Base-by-base conservation (phyloP, 306 rosid species). In the Pachyrhizus erosus region DNA sequence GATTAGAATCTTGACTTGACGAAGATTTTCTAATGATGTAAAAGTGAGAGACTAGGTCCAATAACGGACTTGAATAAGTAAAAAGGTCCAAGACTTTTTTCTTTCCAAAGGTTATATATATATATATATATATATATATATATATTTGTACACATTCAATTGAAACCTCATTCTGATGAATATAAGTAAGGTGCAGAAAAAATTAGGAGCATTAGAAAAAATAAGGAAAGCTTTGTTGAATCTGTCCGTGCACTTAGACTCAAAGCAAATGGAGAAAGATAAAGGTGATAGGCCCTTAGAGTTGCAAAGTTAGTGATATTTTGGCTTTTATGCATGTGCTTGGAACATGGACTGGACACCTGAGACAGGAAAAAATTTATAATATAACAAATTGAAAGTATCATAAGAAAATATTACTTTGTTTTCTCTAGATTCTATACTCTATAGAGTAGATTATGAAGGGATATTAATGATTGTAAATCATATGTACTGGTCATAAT, bases 381-480 rank as follows among this genome's bases (percentile, higher is more conserved):
- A 71, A 31, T 55, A 17, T 21, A 69, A 67, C 45, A 74, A 76
- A 52, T 42, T 71, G 40, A 76, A 76, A 43, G 0, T 26, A 64
- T 83, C 7, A 76, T 83, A 45, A 71, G 11, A 17, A 60, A 71
- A 39, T n/a, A 27, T 7, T 5, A 55, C 69, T 15, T 13, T 58
- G 5, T 40, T 51, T 75, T 64, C 57, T 29, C 65, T 87, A 87
- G 87, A 84, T 87, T 81, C 82, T 87, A 66, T 72, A 39, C 9
- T 84, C 20, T 72, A 65, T 75, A 80, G 69, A 78, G 85, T 54
- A n/a, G 79, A 78, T 80, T 87, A 18, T 84, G 85, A 86, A 76
- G 37, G 80, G 62, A 20, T 78, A 80, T 40, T 78, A 77, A 90
- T 90, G 26, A 88, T 90, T 82, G 43, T 89, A 87, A 75, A 85